Percentiles rank a stretch among this genome's conserved stretches.
Evolutionary conservation across 2,329 filamentous ascomycete genomes (phyloP).

Genomic region (Endothia cerciana): DNA sequence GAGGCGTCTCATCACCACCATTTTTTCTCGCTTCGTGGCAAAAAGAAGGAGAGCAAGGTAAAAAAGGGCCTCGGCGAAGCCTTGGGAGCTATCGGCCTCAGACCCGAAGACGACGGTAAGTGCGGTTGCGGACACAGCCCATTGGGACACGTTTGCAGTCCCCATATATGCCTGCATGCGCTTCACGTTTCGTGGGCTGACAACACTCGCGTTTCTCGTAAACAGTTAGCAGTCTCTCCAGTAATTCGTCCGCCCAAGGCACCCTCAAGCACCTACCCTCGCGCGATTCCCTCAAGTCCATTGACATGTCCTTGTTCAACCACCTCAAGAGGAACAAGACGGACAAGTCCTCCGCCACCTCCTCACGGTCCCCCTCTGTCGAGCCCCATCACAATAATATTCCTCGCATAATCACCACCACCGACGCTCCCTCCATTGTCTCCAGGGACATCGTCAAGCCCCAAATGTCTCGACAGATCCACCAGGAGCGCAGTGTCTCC

Average conservation of each 20-base stretch:
- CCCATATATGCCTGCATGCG: constrained; percentile 29
- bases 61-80: constrained; percentile 29
- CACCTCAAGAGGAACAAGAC: constrained; percentile 28
- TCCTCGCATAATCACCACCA: constrained; percentile 29
- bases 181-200: constrained; percentile 24
- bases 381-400: constrained; percentile 23
- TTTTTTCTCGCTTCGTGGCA: constrained; percentile 29
- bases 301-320: constrained; percentile 30
- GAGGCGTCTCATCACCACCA: constrained; percentile 28
- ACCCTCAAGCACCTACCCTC: constrained; percentile 28
- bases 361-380: constrained; percentile 25
- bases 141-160: constrained; percentile 27
- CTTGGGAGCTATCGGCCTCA: constrained; percentile 27
- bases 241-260: constrained; percentile 26
- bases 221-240: constrained; percentile 28
- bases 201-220: constrained; percentile 18
- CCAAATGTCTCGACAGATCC: constrained; percentile 24
- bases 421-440: constrained; percentile 28
- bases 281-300: constrained; percentile 28
- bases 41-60: constrained; percentile 28
- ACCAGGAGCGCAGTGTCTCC: constrained; percentile 26
- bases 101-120: constrained; percentile 29
- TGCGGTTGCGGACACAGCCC: constrained; percentile 12
- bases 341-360: constrained; percentile 25
- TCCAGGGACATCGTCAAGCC: constrained; percentile 27